Evolutionary conservation across 2,329 filamentous ascomycete genomes (phyloP), one percentile per base, ranked within the genome.

Genomic region (Knufia fluminis): DNA sequence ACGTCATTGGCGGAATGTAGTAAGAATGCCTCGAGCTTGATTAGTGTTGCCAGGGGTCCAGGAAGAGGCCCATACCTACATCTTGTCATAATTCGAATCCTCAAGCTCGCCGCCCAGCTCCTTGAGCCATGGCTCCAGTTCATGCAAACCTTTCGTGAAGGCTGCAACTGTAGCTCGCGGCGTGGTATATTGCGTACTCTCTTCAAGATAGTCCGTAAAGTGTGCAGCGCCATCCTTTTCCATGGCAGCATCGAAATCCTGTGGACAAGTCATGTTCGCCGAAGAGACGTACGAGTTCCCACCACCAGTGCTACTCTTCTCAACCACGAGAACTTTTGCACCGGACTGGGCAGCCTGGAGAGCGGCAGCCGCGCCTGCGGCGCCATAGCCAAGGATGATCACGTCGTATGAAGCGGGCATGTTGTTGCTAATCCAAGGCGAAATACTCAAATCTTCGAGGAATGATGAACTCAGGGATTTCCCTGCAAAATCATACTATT

Each of bases 261-360:
- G 35, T 38, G 35, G 35, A n/a, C n/a, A 38, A 38, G 35, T 38
- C 14, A 38, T 38, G n/a, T 38, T 38, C 7, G 35, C 35, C 7
- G 35, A 38, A 16, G 35, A 38, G 14, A 20, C 14, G 35, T 7
- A 38, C 14, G 35, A 38, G 35, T 38, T 38, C 14, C 35, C 35
- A 7, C 35, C 35, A 7, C 35, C 35, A 20, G 35, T 38, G 35
- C 35, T 38, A 38, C 35, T 38, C 35, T 48, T 48, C 20, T 48
- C 46, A 9, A 48, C 17, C 6, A 48, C 46, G 8, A 48, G 32
- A 3, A 40, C 33, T 20, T 38, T 36, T 9, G 33, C 32, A 7
- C 46, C 46, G 9, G 12, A 20, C 8, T 40, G 19, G 17, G 46
- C 46, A 3, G 46, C 46, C 14, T 33, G 35, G 17, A 48, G 23